Conservation (phyloP, 768 basidiomycete species). For the Serendipita sp. region DNA sequence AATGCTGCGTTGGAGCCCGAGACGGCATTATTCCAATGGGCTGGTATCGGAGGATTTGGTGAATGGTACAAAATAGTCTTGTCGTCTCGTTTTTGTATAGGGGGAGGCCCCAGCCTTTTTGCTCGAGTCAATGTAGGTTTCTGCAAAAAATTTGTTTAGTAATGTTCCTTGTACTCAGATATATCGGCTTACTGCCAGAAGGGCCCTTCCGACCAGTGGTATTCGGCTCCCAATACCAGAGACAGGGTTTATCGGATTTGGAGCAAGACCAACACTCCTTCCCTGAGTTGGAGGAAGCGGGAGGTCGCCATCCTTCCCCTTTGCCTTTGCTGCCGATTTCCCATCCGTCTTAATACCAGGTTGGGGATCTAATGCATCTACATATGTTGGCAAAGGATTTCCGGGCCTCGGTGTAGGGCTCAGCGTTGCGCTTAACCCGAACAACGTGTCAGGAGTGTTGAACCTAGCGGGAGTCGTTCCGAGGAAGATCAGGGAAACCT, state of each 20-base stretch:
- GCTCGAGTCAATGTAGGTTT: background rate
- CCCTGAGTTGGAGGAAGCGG: background rate
- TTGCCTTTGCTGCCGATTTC: background rate
- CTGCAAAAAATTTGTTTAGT: background rate
- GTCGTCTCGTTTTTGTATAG: background rate
- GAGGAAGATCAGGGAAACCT: background rate
- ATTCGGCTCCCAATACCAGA: background rate
- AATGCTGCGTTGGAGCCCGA: background rate
- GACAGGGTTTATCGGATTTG: background rate
- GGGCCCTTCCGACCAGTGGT: background rate
- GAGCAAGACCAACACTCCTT: background rate
- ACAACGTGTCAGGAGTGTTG: conserved; percentile 1
- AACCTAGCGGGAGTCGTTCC: conserved; percentile 1
- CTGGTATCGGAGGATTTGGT: background rate
- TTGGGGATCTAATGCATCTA: background rate
- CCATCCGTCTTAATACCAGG: background rate
- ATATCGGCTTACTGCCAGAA: background rate
- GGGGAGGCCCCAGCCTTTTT: background rate
- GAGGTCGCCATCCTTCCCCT: background rate
- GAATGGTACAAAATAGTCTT: background rate
- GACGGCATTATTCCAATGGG: conserved; percentile 3
- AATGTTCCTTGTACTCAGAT: background rate
- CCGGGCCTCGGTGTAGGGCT: background rate
- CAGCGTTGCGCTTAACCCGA: background rate
- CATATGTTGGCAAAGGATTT: conserved; percentile 1